Percentiles rank a stretch among this genome's conserved stretches.
These are phyloP conservation scores for Lizonia empirigonia DNA, from an alignment of 2,329 filamentous ascomycete species.

Conservation along the genomic window DNA sequence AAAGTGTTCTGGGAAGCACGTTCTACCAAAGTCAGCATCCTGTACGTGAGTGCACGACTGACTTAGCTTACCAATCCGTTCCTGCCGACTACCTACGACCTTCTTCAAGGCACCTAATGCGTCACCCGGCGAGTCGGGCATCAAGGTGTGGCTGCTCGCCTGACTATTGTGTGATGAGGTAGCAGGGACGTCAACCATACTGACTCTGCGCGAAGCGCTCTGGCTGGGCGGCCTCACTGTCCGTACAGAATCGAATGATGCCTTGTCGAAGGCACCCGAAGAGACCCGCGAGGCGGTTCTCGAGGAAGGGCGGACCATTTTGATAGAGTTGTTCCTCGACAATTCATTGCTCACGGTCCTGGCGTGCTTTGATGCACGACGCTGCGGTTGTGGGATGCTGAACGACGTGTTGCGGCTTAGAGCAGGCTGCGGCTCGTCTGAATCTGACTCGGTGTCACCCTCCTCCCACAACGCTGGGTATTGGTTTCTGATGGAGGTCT, in stretches of 20 bases:
- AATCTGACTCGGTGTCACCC: conserved; percentile 48
- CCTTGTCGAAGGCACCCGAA: conserved; percentile 39
- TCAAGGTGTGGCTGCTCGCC: conserved; percentile 28
- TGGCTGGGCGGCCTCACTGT: conserved; percentile 30
- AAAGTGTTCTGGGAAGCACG: conserved; percentile 46
- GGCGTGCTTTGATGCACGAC: conserved; percentile 45
- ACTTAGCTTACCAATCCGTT: conserved; percentile 39
- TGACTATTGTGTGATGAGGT: conserved; percentile 27
- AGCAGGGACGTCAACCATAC: conserved; percentile 42
- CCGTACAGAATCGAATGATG: conserved; percentile 39
- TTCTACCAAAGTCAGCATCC: conserved; percentile 22
- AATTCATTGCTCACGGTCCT: conserved; percentile 39
- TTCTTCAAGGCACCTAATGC: conserved; percentile 50
- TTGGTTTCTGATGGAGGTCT: conserved; percentile 40
- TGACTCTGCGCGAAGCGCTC: conserved; percentile 37
- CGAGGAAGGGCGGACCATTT: conserved; percentile 41
- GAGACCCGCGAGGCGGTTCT: conserved; percentile 25
- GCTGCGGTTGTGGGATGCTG: conserved; percentile 38
- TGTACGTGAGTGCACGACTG: not conserved
- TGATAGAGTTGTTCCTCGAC: conserved; percentile 39
- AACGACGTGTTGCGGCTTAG: conserved; percentile 47
- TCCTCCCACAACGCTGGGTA: conserved; percentile 55
- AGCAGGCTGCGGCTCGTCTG: conserved; percentile 38
- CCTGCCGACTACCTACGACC: conserved; percentile 47
- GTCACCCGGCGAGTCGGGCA: conserved; percentile 46